Base-by-base conservation (phyloP, 2,329 filamentous ascomycete species). In the Calycina herbarum region DNA sequence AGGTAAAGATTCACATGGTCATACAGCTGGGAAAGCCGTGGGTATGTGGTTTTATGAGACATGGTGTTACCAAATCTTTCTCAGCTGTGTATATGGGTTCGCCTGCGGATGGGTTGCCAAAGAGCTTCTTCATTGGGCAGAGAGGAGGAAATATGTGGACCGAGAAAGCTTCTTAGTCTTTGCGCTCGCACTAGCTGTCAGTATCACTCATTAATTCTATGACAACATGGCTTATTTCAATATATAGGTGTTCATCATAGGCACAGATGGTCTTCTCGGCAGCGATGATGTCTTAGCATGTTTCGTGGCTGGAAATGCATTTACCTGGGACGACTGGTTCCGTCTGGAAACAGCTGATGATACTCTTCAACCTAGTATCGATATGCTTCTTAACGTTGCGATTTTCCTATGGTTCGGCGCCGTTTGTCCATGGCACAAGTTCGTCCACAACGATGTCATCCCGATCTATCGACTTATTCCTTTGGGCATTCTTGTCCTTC, bases 301-400 rank as follows among this genome's bases (percentile, higher is more conserved):
- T 78, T 96, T 96, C 75, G 88, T 96, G 69, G 93, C 93, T 1
- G 93, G 93, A 0, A 96, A 96, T 73, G 86, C 86, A 0, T 95
- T 96, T 70, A 96, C 91, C 0, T 93, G 92, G 87, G 92, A 96
- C 75, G 92, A 95, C 77, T 94, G 91, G 91, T 97, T 96, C 77
- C 89, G 93, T 0, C 80, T 93, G 1, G 90, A 94, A 76, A 96
- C 51, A 10, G 51, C 11, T 7, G 51, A 93, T 0, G 93, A 97
- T 75, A 93, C 90, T 2, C 83, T 96, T 31, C 92, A 96, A 75
- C 92, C 93, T 0, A 96, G 92, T 0, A 90, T 96, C 54, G 93
- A 96, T 76, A 95, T 96, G 92, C 83, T 96, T 2, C 87, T 97
- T 66, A 97, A 96, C 73, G 86, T 96, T 3, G 82, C 88, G 24